A percentile compares a stretch with the other conserved stretches of the same genome.
Conservation (phyloP, 2,329 filamentous ascomycete genomes). For the Arthroderma sp. region DNA sequence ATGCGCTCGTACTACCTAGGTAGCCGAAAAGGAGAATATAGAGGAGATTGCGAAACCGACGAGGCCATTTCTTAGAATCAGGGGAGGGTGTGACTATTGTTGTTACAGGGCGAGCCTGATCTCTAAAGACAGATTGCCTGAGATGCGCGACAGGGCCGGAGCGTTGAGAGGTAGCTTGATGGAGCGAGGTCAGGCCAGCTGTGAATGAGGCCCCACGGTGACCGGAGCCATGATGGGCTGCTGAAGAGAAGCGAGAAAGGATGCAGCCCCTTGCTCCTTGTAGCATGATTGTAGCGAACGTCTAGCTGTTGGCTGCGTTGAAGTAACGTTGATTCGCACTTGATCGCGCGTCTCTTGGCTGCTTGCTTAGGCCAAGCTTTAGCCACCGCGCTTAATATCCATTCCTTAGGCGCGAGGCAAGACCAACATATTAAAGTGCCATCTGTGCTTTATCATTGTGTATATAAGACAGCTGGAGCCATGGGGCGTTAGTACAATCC, state of each 20-base stretch:
- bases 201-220: background rate
- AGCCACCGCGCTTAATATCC: background rate
- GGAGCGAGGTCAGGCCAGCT: background rate
- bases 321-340: background rate
- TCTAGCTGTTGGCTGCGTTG: background rate
- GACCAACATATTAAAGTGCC: too few species aligned
- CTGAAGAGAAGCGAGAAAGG: background rate
- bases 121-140: background rate
- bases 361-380: background rate
- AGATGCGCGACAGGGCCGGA: background rate
- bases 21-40: constrained; percentile 27
- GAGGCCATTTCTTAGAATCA: constrained; percentile 22
- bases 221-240: background rate
- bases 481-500: too few species aligned
- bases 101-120: constrained; percentile 3
- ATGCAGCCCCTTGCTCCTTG: background rate
- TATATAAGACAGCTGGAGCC: too few species aligned
- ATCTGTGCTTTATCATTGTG: too few species aligned
- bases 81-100: constrained; percentile 4
- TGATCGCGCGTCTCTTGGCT: background rate
- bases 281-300: background rate
- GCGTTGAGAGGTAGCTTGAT: background rate
- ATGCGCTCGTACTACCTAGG: constrained; percentile 17
- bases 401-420: too few species aligned
- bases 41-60: constrained; percentile 20